Evolutionary conservation across 2,329 filamentous ascomycete genomes (phyloP), one percentile per base, ranked within the genome.

Genomic region (Fusarium kyushuense): DNA sequence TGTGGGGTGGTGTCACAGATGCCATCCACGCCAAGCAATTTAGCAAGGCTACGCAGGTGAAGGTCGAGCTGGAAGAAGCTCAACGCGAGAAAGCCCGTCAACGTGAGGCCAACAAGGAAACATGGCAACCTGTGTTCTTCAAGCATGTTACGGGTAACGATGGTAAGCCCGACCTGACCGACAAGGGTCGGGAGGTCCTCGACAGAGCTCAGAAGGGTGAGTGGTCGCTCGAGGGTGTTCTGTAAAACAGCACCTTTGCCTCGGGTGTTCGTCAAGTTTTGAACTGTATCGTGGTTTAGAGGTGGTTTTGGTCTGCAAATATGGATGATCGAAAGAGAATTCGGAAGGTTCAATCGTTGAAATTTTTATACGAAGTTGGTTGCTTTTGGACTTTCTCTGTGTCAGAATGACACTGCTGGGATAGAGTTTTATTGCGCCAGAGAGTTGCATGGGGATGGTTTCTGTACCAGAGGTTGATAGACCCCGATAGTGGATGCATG

Each of bases 101-200:
- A 76, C 86, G 96, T 42, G 91, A 95, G 76, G 85, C 85, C 43
- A 86, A 85, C 16, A 87, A 89, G 14, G 85, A 87, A 60, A 86
- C 88, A 33, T 99, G 92, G 89, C 84, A 90, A 70, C 96, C 96
- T n/a, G 85, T 93, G 42, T 99, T 97, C 81, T 99, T 99, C 80
- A 89, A 82, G 71, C 84, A 87, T 74, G 79, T 81, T 54, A 83
- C 82, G 12, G 85, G 85, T 71, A 87, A 86, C 62, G 83, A 82
- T 48, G 86, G 86, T 57, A 84, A 84, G 75, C 86, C 86, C 2
- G 82, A 85, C 40, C 80, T 88, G 65, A 86, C 84, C 6, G 84
- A 84, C 4, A 86, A 84, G 77, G 86, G 86, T 21, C 80, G 76
- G 6, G 75, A 80, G 72, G 81, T 87, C 9, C 79, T 87, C 5